Evolutionary conservation across 345 rosid genomes (phyloP).

Genomic region (Aegle marmelos): DNA sequence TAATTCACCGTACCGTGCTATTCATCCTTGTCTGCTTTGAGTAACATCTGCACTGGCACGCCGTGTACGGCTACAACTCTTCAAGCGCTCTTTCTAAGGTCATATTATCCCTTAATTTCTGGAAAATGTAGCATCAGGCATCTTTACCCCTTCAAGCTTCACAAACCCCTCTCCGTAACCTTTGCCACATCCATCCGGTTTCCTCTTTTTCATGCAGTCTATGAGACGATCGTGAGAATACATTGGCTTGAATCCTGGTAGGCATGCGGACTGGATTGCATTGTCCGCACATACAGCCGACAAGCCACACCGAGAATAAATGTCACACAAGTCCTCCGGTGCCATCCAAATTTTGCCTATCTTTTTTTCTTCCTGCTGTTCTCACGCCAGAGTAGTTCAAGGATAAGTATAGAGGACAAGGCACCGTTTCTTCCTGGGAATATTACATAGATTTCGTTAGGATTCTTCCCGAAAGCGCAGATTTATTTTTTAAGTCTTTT

Average conservation of each 20-base stretch:
- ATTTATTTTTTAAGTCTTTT: too few relatives aligned
- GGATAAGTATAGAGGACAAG: neutral
- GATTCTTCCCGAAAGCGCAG: too few relatives aligned
- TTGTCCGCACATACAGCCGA: neutral
- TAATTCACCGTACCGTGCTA: too few relatives aligned
- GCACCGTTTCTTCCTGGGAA: neutral
- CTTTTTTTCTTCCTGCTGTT: neutral
- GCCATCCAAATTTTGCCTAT: constrained; percentile 2
- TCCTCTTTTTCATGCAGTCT: neutral
- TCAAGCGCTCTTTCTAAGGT: constrained; percentile 32
- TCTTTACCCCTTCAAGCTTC: constrained; percentile 36
- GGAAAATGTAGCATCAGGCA: constrained; percentile 40
- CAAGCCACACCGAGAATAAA: constrained; percentile 14
- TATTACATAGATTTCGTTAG: too few relatives aligned
- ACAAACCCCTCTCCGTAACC: constrained; percentile 54
- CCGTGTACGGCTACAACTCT: constrained; percentile 54
- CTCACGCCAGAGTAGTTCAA: constrained; percentile 16
- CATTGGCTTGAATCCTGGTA: constrained; percentile 9
- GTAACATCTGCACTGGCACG: constrained; percentile 34
- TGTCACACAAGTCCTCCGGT: constrained; percentile 23
- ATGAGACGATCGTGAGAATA: neutral
- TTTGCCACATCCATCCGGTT: neutral
- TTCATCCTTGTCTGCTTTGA: constrained; percentile 22
- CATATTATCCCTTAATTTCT: neutral
- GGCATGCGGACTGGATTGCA: constrained; percentile 10